Evolutionary conservation across 257 asterid species (phyloP), one percentile per base, ranked within the genome.

Genomic region (Thymus quinquecostatus): DNA sequence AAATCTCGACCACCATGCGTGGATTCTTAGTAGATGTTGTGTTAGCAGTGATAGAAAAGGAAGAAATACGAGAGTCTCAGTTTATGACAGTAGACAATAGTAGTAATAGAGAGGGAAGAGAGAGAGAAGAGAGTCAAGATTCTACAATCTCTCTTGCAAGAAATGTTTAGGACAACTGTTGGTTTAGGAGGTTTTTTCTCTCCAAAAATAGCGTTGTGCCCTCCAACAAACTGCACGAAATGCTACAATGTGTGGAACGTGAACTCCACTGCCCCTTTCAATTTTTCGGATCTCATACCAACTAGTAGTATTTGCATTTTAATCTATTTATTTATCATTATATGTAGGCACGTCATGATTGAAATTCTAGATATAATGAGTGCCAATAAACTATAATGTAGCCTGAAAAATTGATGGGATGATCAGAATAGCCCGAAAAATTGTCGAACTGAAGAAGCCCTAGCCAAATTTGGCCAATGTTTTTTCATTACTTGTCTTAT

Each of bases 101-200:
- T 68, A 62, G 64, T 36, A 59, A 3, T 64, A 13, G 72, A 61
- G 4, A 43, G 41, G 6, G 28, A 47, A 63, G 49, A 44, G 10
- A 12, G 45, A 50, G 14, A 5, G 60, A 33, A 13, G 44, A 41
- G 32, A 36, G 51, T 12, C 44, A 14, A 28, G 61, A 51, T 36
- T 32, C 14, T 63, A 64, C 49, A 3, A 6, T 62, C 28, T 10
- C 53, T 36, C 40, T 64, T 62, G 66, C 54, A 41, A 44, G 27
- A 63, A 41, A 30, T 45, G 29, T 12, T 53, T 7, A 53, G 10
- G 58, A 53, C 58, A 53, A 53, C 6, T 14, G 33, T 53, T 53
- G 86, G 82, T 57, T 65, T 63, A 60, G 8, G 89, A 87, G 91
- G 66, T 30, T 30, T 30, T 85, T 59, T 78, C 83, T 91, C 82